These are phyloP conservation scores for Clathrus columnatus DNA, from an alignment of 768 basidiomycete genomes.

Conservation along the genomic window DNA sequence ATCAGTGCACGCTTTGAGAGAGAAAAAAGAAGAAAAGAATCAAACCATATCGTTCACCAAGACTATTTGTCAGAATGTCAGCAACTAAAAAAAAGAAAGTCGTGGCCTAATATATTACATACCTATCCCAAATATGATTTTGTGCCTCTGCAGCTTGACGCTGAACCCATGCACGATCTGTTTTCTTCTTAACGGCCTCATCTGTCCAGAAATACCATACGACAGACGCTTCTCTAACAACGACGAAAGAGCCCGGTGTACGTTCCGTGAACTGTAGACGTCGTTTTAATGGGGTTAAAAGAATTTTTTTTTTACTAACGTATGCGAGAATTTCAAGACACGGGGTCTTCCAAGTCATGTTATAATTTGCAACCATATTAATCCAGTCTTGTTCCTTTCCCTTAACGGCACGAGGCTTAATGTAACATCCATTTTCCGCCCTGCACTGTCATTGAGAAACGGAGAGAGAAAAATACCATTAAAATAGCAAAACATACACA, in stretches of 20 bases:
- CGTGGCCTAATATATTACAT: neutral
- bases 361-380: slow-evolving; percentile 70
- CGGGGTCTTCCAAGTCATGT: slow-evolving; percentile 70
- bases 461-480: neutral
- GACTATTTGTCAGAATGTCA: slow-evolving; percentile 29
- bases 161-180: slow-evolving; percentile 73
- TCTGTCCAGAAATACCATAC: slow-evolving; percentile 81
- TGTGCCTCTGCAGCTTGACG: slow-evolving; percentile 86
- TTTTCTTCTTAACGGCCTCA: slow-evolving; percentile 24
- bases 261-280: slow-evolving; percentile 72
- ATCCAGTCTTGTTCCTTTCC: slow-evolving; percentile 47
- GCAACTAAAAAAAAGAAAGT: neutral
- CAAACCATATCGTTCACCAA: slow-evolving; percentile 64
- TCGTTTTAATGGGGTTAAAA: neutral
- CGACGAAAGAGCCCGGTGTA: slow-evolving; percentile 77
- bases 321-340: slow-evolving; percentile 81
- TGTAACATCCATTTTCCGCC: slow-evolving; percentile 84
- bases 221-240: slow-evolving; percentile 73
- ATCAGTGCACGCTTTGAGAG: neutral
- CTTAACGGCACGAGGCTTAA: slow-evolving; percentile 41
- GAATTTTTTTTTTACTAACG: slow-evolving; percentile 36
- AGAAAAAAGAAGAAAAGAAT: neutral
- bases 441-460: slow-evolving; percentile 24
- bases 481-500: slow-evolving; percentile 39
- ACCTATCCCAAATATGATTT: slow-evolving; percentile 84